Conservation (phyloP, 1,284 basidiomycete genomes). For the Trichosporon sp. region DNA sequence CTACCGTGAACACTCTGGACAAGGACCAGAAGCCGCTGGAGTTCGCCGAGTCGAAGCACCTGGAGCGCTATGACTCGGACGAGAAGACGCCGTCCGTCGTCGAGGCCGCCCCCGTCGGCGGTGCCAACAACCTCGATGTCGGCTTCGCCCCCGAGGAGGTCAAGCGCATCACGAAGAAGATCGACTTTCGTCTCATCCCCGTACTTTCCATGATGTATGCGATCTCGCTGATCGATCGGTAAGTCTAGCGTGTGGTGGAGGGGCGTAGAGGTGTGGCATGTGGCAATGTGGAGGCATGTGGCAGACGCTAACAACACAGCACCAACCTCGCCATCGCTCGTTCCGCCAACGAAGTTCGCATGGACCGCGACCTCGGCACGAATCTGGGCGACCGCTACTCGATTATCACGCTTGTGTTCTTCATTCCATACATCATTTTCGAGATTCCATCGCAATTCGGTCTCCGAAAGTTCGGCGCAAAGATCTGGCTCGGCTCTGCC, state of each 20-base stretch:
- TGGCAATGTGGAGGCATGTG: neutral
- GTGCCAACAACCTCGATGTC: conserved; percentile 23
- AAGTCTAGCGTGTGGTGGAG: neutral
- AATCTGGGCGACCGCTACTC: conserved; percentile 52
- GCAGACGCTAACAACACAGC: neutral
- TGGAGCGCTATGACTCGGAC: conserved; percentile 7
- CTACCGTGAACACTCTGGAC: conserved; percentile 12
- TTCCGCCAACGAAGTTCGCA: conserved; percentile 29
- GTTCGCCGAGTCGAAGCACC: neutral
- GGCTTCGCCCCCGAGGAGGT: conserved; percentile 25
- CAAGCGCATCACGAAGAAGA: conserved; percentile 28
- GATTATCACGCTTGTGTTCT: conserved; percentile 52
- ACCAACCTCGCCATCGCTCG: conserved; percentile 38
- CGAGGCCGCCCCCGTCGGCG: conserved; percentile 8
- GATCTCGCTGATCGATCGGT: conserved; percentile 29
- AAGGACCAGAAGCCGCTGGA: conserved; percentile 3
- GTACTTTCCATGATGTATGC: conserved; percentile 31
- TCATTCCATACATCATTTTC: conserved; percentile 41
- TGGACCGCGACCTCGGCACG: conserved; percentile 37
- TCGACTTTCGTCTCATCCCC: conserved; percentile 33
- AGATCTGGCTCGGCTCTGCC: conserved; percentile 39
- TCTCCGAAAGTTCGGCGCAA: conserved; percentile 34
- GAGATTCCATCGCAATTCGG: conserved; percentile 28
- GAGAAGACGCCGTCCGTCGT: conserved; percentile 1
- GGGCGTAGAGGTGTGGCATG: neutral